Evolutionary conservation across 257 asterid genomes (phyloP).

Genomic region (Solanum acaule): DNA sequence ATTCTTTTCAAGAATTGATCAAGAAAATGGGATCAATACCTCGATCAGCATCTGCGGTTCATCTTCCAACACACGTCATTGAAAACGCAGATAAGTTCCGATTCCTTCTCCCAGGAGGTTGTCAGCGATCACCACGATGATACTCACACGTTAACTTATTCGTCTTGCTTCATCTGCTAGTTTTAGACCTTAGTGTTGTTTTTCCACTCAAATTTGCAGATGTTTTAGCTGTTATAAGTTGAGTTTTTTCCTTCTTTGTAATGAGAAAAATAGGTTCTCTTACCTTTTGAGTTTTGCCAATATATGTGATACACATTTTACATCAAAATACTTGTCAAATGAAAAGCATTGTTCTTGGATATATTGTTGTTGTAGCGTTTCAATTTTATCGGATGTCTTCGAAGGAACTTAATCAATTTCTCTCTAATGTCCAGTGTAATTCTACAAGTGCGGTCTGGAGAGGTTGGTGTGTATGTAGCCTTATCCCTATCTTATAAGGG

Average conservation of each 20-base stretch:
- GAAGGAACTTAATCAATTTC: neutral
- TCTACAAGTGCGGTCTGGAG: neutral
- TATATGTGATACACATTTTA: neutral
- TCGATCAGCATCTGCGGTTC: constrained; percentile 72
- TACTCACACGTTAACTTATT: neutral
- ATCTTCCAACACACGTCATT: constrained; percentile 66
- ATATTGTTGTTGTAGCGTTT: neutral
- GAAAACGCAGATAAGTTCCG: constrained; percentile 61
- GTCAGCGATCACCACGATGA: constrained; percentile 36
- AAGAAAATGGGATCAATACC: constrained; percentile 86
- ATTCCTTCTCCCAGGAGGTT: constrained; percentile 91
- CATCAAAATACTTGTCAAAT: neutral
- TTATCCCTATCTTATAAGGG: neutral
- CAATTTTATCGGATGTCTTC: neutral
- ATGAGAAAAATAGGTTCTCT: neutral
- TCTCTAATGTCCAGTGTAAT: neutral
- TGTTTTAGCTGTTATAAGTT: neutral
- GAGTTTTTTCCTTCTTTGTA: neutral
- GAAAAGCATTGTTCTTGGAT: neutral
- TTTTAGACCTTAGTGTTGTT: neutral
- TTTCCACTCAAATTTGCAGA: neutral
- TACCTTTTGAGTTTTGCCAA: neutral
- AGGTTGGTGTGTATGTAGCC: neutral
- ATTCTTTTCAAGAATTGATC: constrained; percentile 67
- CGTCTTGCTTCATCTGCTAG: neutral